Evolutionary conservation across 176 grass and related monocot genomes (phyloP).

Genomic region (Ensete ventricosum): DNA sequence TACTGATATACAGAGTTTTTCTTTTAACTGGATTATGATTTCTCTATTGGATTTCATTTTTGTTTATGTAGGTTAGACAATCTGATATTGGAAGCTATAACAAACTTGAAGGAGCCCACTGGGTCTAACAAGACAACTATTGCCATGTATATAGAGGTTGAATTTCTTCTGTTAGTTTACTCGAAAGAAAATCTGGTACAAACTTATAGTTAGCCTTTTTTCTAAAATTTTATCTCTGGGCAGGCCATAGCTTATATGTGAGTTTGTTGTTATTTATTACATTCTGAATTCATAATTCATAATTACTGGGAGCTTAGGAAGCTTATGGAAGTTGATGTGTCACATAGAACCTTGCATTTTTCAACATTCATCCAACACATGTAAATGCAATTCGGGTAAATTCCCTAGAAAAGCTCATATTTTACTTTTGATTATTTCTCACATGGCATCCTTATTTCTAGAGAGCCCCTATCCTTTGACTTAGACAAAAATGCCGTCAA

Average conservation of each 20-base stretch:
- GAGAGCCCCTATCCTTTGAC: no score
- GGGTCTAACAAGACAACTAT: conserved; percentile 75
- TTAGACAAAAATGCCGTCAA: no score
- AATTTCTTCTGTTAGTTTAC: neutral
- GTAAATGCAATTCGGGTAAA: no score
- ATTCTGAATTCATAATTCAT: neutral
- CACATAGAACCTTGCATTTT: no score
- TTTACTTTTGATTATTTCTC: no score
- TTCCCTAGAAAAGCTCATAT: no score
- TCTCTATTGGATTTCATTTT: conserved; percentile 12
- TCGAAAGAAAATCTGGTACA: no score
- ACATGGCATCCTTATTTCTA: no score
- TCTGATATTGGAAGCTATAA: conserved; percentile 82
- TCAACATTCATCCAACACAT: no score
- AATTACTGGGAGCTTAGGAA: neutral
- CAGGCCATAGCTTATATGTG: neutral
- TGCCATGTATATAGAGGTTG: conserved; percentile 75
- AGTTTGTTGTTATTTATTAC: neutral
- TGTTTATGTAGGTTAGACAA: conserved; percentile 62
- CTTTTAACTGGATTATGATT: conserved; percentile 1
- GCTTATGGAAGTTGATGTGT: neutral
- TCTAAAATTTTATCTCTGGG: neutral
- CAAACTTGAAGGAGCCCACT: conserved; percentile 78
- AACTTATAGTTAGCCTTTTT: no score
- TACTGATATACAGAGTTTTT: neutral